Percentiles rank a stretch among this genome's conserved stretches.
These are phyloP conservation scores for Boletus vinaceobasis DNA, from an alignment of 768 basidiomycete genomes.

Conservation along the genomic window DNA sequence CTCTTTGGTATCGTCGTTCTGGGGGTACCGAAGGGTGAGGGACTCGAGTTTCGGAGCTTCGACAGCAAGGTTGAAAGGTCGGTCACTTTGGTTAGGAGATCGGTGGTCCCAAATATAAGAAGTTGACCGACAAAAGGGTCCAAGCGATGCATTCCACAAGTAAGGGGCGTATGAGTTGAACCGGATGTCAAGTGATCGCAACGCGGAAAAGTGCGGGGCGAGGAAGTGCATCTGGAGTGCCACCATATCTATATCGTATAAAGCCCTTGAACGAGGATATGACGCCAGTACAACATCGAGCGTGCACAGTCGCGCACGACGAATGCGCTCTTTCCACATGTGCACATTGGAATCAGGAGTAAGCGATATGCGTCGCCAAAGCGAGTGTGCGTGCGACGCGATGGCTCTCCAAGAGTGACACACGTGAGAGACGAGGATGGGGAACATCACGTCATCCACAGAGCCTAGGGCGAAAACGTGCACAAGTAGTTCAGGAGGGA, in stretches of 20 bases:
- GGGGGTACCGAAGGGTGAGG: conserved; percentile 54
- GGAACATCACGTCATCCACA: conserved; percentile 52
- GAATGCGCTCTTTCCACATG: conserved; percentile 65
- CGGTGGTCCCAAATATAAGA: conserved; percentile 24
- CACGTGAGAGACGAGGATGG: conserved; percentile 64
- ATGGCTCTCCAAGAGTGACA: conserved; percentile 63
- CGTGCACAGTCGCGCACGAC: conserved; percentile 56
- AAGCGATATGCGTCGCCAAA: conserved; percentile 64
- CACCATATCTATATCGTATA: conserved; percentile 39
- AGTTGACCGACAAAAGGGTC: conserved; percentile 43
- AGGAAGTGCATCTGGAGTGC: conserved; percentile 63
- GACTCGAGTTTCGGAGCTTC: conserved; percentile 49
- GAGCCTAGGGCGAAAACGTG: conserved; percentile 62
- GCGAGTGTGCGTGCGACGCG: conserved; percentile 53
- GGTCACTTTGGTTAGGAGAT: conserved; percentile 8
- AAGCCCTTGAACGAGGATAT: conserved; percentile 9
- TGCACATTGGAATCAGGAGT: conserved; percentile 37
- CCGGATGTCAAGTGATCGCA: conserved; percentile 59
- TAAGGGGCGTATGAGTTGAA: conserved; percentile 57
- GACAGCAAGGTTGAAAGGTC: conserved; percentile 19
- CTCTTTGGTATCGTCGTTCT: conserved; percentile 68
- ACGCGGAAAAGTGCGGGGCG: conserved; percentile 44
- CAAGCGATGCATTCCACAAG: conserved; percentile 67
- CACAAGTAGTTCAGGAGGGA: conserved; percentile 63
- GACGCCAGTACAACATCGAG: conserved; percentile 60